Base-by-base conservation (phyloP, 2,329 filamentous ascomycete species). In the Paracorniculantispora psalliotae region DNA sequence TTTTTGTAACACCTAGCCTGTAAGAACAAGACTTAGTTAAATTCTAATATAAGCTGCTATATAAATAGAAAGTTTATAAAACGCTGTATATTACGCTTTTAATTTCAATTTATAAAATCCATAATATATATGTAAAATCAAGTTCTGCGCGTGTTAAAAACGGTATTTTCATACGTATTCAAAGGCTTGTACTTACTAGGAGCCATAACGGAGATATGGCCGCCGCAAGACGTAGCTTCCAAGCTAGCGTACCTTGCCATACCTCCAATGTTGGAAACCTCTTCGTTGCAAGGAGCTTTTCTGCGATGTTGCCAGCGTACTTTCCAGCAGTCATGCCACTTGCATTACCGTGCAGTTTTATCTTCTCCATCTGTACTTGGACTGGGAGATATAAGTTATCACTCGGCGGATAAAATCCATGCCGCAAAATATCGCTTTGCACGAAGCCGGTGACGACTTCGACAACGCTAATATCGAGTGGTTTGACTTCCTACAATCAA, bases 381-480 rank as follows among this genome's bases (percentile, higher is more conserved):
- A 62, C 30, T 2, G 57, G 53, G 6, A 62, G 52, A 26, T 62
- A 62, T 7, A 60, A 39, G 1, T 52, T 60, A 33, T 56, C 51
- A 5, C 59, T 41, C 3, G 59, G 59, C 15, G 55, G 49, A 43
- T 43, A 30, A 21, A 61, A 47, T 46, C 59, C 59, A 30, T 61
- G 33, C 41, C 52, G 59, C 6, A 63, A 44, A 30, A 63, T 53
- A 52, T 61, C 57, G 52, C 59, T 61, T 28, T 47, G 49, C 39
- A 61, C 59, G 30, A 47, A 62, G 15, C 61, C 61, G 3, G 61
- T 62, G 12, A 62, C 61, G 21, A 62, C 39, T 39, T 62, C 61
- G 23, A 62, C 57, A 6, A 62, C 61, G 30, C 59, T 52, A 17
- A 62, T 43, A 15, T 48, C 48, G 25, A 62, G 56, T n/a, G 61